These are phyloP conservation scores for Lumnitzera littorea DNA, from an alignment of 345 rosid species.

Conservation along the genomic window DNA sequence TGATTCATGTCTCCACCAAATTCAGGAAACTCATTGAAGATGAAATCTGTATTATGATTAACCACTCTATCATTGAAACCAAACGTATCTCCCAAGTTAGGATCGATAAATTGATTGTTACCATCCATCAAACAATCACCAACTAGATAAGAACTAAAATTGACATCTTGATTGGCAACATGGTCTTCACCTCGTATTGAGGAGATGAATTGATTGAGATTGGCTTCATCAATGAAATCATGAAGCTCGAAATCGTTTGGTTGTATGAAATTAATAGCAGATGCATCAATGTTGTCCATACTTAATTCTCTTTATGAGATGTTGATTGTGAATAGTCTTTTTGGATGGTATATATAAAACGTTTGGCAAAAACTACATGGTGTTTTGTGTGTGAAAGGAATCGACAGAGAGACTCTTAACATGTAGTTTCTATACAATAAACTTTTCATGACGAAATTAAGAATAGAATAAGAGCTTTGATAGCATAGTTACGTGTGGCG, in stretches of 20 bases:
- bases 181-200: constrained; percentile 45
- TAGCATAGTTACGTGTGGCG: not conserved
- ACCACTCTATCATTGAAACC: constrained; percentile 10
- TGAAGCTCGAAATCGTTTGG: constrained; percentile 30
- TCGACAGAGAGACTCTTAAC: not conserved
- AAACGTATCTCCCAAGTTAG: constrained; percentile 22
- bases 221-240: constrained; percentile 44
- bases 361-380: not conserved
- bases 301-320: not conserved
- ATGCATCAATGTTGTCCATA: constrained; percentile 8
- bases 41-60: constrained; percentile 23
- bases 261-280: not conserved
- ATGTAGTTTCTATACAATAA: not conserved
- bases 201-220: constrained; percentile 48
- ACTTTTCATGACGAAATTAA: not conserved
- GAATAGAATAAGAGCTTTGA: not conserved
- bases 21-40: constrained; percentile 26
- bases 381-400: constrained; percentile 7
- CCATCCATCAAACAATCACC: constrained; percentile 22
- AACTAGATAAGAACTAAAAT: constrained; percentile 21
- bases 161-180: constrained; percentile 16
- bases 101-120: not conserved
- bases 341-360: not conserved
- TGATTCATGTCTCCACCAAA: constrained; percentile 27
- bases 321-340: not conserved